Evolutionary conservation across 2,329 filamentous ascomycete species (phyloP), one percentile per base, ranked within the genome.

Genomic region (Alternaria sp.): DNA sequence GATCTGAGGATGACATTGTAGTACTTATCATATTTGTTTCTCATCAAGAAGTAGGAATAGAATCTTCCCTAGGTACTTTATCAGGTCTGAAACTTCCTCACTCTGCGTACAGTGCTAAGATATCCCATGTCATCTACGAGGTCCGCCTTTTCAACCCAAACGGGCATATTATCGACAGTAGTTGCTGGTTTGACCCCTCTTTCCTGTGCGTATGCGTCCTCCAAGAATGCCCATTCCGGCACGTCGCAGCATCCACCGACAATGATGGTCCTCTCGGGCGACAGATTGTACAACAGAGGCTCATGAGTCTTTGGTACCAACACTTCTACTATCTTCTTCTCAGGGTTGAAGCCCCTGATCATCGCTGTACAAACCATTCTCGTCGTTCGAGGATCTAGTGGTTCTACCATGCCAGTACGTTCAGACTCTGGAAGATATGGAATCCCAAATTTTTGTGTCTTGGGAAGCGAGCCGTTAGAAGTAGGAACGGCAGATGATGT

Each of bases 271-370:
- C 65, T 67, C 56, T 75, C 67, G 0, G 73, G 68, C 10, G 62
- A 51, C 34, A 79, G 30, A 1, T 38, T 59, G 5, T 59, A 49
- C 30, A 78, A 22, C 0, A 73, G 40, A 8, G 46, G 30, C 12
- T 77, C 74, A 28, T 76, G 70, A 6, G 75, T 65, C 2, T 89
- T 81, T 0, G 91, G 90, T 0, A 89, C 90, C 2, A 93, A 73
- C 1, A 94, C 70, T 60, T 93, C 89, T 4, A 94, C 78, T 6
- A 82, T 74, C 4, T 83, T 80, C 1, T 78, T 82, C 22, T 78
- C 73, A 0, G 79, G 71, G 70, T 94, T 89, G 59, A 94, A 87
- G 5, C 88, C 90, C 1, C 90, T 86, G n/a, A 95, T 77, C 9
- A 94, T 81, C 0, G 86, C 90, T 2, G 92, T 80, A 2, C 90